A percentile compares a stretch with the other conserved stretches of the same genome.
Evolutionary conservation across 2,329 filamentous ascomycete genomes (phyloP).

Genomic region (Dothiorella sarmentorum): DNA sequence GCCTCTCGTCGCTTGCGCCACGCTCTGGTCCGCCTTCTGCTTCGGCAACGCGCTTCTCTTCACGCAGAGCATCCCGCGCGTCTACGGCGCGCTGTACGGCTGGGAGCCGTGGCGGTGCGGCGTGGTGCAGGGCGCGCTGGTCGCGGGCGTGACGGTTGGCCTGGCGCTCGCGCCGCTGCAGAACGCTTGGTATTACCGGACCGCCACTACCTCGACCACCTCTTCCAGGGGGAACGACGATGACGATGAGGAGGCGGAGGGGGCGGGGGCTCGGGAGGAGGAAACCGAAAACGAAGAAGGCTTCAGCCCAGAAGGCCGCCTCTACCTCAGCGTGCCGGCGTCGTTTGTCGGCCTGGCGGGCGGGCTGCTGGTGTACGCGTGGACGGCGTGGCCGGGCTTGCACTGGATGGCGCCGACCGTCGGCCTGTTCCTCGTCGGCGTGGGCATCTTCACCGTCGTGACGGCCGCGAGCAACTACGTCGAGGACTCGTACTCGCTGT

Average conservation of each 20-base stretch:
- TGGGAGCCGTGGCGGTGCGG: conserved; percentile 42
- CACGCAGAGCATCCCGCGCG: conserved; percentile 46
- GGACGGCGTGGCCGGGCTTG: conserved; percentile 20
- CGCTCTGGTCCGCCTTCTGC: conserved; percentile 49
- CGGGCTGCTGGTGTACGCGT: conserved; percentile 31
- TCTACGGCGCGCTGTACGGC: conserved; percentile 40
- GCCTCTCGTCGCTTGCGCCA: conserved; percentile 47
- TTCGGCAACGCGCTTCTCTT: conserved; percentile 48
- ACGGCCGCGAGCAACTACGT: conserved; percentile 50
- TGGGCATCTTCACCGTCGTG: conserved; percentile 38
- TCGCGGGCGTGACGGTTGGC: conserved; percentile 46
- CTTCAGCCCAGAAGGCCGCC: conserved; percentile 42
- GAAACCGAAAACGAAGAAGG: conserved; percentile 33
- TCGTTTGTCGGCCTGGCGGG: conserved; percentile 39
- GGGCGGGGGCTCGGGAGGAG: conserved; percentile 26
- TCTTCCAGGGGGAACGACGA: conserved; percentile 51
- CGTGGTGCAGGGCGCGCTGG: conserved; percentile 44
- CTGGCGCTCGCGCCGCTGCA: conserved; percentile 36
- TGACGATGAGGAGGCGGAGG: not conserved
- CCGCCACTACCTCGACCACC: conserved; percentile 42
- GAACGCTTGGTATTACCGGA: conserved; percentile 40
- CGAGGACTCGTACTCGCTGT: conserved; percentile 48
- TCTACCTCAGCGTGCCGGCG: conserved; percentile 43
- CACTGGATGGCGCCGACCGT: conserved; percentile 32
- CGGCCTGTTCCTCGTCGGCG: conserved; percentile 26